Percentiles rank a stretch among this genome's conserved stretches.
phyloP scores from a whole-genome alignment of 23 red algal species.

The Gracilaria domingensis region DNA sequence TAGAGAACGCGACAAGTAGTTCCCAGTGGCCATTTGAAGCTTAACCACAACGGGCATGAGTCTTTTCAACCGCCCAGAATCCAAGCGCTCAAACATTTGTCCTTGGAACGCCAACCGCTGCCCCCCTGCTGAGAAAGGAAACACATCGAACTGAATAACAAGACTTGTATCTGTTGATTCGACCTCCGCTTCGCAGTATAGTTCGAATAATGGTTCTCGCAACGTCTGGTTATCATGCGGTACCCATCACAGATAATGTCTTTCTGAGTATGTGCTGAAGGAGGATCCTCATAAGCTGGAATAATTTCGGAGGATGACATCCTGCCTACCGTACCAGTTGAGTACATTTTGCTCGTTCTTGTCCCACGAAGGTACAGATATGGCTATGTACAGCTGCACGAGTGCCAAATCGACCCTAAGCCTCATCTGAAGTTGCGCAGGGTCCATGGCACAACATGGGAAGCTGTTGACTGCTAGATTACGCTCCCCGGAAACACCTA shows the following conservation, averaged over 20 bases:
- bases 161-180: neutral
- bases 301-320: constrained; percentile 35
- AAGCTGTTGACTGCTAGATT: neutral
- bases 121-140: constrained; percentile 66
- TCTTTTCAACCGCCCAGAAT: neutral
- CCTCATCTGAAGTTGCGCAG: neutral
- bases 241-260: constrained; percentile 59
- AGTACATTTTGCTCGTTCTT: constrained; percentile 1
- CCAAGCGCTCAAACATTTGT: constrained; percentile 22
- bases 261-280: constrained; percentile 34
- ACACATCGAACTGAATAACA: constrained; percentile 63
- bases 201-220: constrained; percentile 44
- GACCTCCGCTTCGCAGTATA: constrained; percentile 44
- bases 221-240: constrained; percentile 31
- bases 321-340: neutral
- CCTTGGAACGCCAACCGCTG: constrained; percentile 67
- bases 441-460: neutral
- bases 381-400: neutral
- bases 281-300: constrained; percentile 46
- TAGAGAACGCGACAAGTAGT: neutral
- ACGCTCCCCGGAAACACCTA: neutral
- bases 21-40: constrained; percentile 48
- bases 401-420: neutral
- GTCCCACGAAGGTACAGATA: neutral
- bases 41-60: constrained; percentile 49